Base-by-base conservation (phyloP, 257 asterid genomes). In the Solanum lignicaule region DNA sequence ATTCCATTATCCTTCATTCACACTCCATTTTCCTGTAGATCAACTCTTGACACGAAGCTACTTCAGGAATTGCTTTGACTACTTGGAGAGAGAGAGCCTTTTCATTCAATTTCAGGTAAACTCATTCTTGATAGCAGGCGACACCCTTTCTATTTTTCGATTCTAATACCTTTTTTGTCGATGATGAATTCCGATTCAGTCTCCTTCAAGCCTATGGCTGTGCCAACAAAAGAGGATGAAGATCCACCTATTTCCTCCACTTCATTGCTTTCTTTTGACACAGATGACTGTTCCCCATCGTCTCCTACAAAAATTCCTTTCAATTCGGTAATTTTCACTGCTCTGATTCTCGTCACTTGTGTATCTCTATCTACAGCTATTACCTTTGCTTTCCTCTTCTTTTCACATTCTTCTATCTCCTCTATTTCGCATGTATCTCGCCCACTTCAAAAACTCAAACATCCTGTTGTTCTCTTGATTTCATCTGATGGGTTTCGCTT, bases 401-500 rank as follows among this genome's bases (percentile, higher is more conserved):
- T 93, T 69, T 18, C 87, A 46, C 65, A 43, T 39, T 14, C 65
- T 29, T 46, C 36, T 38, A 36, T 36, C 23, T 46, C 91, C 27
- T 60, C 71, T 62, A 35, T 91, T 1, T n/a, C 91, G 65, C 92
- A 90, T 87, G 69, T 88, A 48, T 85, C 95, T 5, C 91, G 95
- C 20, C 48, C 93, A 2, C 92, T 92, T 60, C 83, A 87, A 5
- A 94, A 94, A 88, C 95, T 95, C 85, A 89, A 91, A 14, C 87
- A 46, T 86, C 97, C 97, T 25, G 94, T 93, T 29, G 96, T 95
- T 31, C 41, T 95, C 21, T 33, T 95, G 89, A 90, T 95, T 85
- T 95, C 98, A 83, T 91, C 92, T 3, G 98, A 95, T 43, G 98
- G 97, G 25, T 95, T 95, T 90, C 89, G 98, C 13, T 95, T 94